Base-by-base conservation (phyloP, 208 protist genomes). In the Trypanosoma congolense region DNA sequence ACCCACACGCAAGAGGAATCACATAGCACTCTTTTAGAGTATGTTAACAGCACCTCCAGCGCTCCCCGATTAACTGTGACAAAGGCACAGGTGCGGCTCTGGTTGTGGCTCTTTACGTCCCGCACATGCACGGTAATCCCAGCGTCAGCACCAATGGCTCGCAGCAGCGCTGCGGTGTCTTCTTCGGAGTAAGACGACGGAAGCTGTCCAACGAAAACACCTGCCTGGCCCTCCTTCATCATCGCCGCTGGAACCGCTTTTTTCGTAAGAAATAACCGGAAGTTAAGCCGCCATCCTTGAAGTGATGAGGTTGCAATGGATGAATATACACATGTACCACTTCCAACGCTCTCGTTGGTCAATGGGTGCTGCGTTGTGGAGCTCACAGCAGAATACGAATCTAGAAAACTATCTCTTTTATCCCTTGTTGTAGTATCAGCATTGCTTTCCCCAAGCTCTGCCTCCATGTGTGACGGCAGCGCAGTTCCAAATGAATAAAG, bases 11-110 rank as follows among this genome's bases (percentile, higher is more conserved):
- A 85, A 40, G 81, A 73, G 25, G 85, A 53, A 68, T 92, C 84
- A 66, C 84, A 92, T 52, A 92, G 43, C 2, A 88, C 70, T 3
- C 84, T 80, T 54, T 92, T 88, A 16, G 74, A 75, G 57, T 80
- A 92, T 5, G 65, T 57, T 9, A 92, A 50, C 5, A 92, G 65
- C 1, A 73, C 56, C 9, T 41, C 29, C 1, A 88, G 56, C 5
- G 77, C 77, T 33, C 70, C 58, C 10, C 65, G 60, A 56, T 92
- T 92, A 46, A 88, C 67, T 69, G 86, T 73, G 9, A 92, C 70
- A 64, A 92, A 92, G n/a, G 84, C 84, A 52, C 84, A 92, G 4
- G 84, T 88, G 10, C 77, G 80, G 44, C 86, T 80, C n/a, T 75
- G 72, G 53, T 77, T 76, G 65, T 92, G 84, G 44, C 71, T 78